These are phyloP conservation scores for Debaryomyces udenii DNA, from an alignment of 1,139 yeast species.

Conservation along the genomic window DNA sequence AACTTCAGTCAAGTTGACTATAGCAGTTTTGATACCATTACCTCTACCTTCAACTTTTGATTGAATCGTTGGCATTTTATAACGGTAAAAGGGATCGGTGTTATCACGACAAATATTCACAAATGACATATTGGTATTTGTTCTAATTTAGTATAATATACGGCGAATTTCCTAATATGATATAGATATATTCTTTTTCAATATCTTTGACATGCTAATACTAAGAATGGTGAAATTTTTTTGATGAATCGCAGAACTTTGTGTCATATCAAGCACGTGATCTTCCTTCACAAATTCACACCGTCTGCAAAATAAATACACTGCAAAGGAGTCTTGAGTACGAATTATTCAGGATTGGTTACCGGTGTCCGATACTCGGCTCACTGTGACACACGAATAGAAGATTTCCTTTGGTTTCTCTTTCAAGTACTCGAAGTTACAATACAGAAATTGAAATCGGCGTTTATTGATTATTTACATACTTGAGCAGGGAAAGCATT, in stretches of 20 bases:
- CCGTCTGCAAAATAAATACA: too few species aligned
- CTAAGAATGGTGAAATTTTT: slow-evolving; percentile 9
- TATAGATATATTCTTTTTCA: not conserved
- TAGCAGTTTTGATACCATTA: slow-evolving; percentile 97
- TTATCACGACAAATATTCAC: slow-evolving; percentile 96
- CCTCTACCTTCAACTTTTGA: slow-evolving; percentile 99
- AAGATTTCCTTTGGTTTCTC: too few species aligned
- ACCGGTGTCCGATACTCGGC: too few species aligned
- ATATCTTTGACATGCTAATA: not conserved
- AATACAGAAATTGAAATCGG: too few species aligned
- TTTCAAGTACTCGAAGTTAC: too few species aligned
- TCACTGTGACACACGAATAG: too few species aligned
- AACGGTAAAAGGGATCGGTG: slow-evolving; percentile 97
- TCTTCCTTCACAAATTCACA: too few species aligned
- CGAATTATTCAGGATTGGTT: too few species aligned
- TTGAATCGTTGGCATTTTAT: slow-evolving; percentile 97
- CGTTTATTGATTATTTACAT: slow-evolving; percentile 4
- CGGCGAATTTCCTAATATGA: not conserved
- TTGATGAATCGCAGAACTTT: slow-evolving; percentile 6
- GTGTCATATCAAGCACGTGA: slow-evolving; percentile 9
- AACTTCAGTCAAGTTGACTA: slow-evolving; percentile 87
- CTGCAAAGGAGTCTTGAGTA: too few species aligned
- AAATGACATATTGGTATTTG: slow-evolving; percentile 63
- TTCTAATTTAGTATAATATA: not conserved
- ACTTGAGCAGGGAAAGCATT: slow-evolving; percentile 63